Percentiles rank a stretch among this genome's conserved stretches.
Evolutionary conservation across 2,329 filamentous ascomycete genomes (phyloP).

Genomic region (Pseudogymnoascus sp.): DNA sequence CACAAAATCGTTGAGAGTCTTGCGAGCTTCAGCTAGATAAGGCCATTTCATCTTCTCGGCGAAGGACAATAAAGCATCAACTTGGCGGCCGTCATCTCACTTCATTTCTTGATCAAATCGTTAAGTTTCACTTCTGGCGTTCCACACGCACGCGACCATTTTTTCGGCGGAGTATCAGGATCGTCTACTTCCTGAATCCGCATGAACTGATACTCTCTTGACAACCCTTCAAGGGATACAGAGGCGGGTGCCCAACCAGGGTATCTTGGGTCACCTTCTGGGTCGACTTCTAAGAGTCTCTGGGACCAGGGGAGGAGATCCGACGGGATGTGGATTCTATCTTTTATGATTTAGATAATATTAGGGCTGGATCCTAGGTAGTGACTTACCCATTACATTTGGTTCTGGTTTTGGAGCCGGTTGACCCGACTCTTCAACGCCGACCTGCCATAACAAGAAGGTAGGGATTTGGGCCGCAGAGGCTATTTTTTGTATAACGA

Average conservation of each 20-base stretch:
- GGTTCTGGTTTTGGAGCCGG: not conserved
- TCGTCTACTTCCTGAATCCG: not conserved
- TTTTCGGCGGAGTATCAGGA: not conserved
- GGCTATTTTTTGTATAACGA: not conserved
- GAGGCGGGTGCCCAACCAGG: not conserved
- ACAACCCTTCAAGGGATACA: not conserved
- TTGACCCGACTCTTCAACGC: not conserved
- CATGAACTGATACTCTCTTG: not conserved
- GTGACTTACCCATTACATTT: not conserved
- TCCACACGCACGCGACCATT: not conserved
- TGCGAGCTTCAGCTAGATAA: not conserved
- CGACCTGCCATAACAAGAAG: not conserved
- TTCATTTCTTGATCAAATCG: not conserved
- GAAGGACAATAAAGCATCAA: not conserved
- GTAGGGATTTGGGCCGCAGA: not conserved
- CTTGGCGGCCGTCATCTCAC: not conserved
- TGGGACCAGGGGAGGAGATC: not conserved
- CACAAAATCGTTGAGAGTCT: not conserved
- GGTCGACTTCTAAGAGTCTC: not conserved
- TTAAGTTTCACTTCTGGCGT: not conserved
- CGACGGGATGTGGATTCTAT: not conserved
- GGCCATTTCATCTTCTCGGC: not conserved
- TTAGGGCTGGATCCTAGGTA: not conserved
- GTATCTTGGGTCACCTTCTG: not conserved
- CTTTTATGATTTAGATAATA: not conserved